A percentile compares a stretch with the other conserved stretches of the same genome.
Conservation (phyloP, 208 protist species). For the Vickermania spadyakhi region DNA sequence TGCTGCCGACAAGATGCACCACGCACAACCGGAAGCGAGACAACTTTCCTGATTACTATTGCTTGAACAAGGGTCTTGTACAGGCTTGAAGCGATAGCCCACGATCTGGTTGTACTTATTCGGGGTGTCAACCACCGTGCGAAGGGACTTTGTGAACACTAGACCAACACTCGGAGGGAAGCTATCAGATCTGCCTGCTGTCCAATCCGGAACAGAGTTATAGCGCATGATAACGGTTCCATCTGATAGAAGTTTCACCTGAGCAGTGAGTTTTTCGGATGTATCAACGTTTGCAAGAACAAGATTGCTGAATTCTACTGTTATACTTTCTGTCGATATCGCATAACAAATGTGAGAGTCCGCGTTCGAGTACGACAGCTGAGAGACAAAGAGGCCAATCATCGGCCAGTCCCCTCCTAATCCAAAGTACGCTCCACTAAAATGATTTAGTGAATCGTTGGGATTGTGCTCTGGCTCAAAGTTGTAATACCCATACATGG, state of each 20-base stretch:
- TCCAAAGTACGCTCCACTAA: background rate
- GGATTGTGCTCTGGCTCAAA: background rate
- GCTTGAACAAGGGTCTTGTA: slow-evolving; percentile 1
- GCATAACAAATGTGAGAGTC: slow-evolving; percentile 3
- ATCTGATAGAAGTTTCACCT: slow-evolving; percentile 12
- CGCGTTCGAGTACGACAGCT: slow-evolving; percentile 5
- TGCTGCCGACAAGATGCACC: slow-evolving; percentile 1
- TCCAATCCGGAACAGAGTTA: slow-evolving; percentile 5
- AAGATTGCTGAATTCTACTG: slow-evolving; percentile 14
- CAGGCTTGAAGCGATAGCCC: slow-evolving; percentile 9
- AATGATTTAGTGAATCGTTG: background rate
- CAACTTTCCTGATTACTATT: background rate
- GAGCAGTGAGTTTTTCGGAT: slow-evolving; percentile 8
- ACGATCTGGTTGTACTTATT: slow-evolving; percentile 3
- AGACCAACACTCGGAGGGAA: slow-evolving; percentile 9
- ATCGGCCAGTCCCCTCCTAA: slow-evolving; percentile 12
- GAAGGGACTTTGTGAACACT: slow-evolving; percentile 6
- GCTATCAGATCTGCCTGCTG: background rate
- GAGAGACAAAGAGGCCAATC: slow-evolving; percentile 14
- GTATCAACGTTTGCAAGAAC: background rate
- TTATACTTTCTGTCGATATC: slow-evolving; percentile 1
- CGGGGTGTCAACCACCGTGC: slow-evolving; percentile 1
- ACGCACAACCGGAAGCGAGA: background rate
- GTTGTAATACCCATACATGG: slow-evolving; percentile 3
- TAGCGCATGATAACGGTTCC: slow-evolving; percentile 21